These are phyloP conservation scores for Calonectria pteridis DNA, from an alignment of 2,329 filamentous ascomycete genomes.

Conservation along the genomic window DNA sequence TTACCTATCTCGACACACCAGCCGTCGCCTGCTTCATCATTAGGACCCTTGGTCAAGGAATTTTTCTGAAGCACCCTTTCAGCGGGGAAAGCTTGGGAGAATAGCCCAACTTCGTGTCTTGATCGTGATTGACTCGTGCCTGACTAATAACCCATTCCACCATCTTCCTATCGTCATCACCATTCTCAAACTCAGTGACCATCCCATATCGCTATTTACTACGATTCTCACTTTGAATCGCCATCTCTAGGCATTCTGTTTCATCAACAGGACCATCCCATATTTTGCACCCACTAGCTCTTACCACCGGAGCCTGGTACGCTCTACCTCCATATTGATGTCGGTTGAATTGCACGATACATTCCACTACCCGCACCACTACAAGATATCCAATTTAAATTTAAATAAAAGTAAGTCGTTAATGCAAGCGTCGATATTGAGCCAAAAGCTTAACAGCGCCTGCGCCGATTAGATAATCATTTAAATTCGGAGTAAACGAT, in stretches of 20 bases:
- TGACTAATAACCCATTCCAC: constrained; percentile 28
- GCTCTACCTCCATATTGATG: constrained; percentile 64
- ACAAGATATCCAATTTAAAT: constrained; percentile 68
- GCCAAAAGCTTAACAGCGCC: constrained; percentile 37
- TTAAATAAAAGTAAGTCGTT: constrained; percentile 70
- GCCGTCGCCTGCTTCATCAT: constrained; percentile 33
- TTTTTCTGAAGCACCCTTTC: constrained; percentile 38
- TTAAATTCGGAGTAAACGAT: constrained; percentile 38
- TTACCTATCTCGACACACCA: constrained; percentile 33
- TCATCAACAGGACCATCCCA: background rate
- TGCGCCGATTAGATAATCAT: constrained; percentile 28
- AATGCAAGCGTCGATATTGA: constrained; percentile 49
- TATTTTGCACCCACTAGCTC: constrained; percentile 3
- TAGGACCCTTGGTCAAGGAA: constrained; percentile 37
- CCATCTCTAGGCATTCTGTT: background rate
- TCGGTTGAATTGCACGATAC: constrained; percentile 69
- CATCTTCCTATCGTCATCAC: background rate
- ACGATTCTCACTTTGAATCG: background rate
- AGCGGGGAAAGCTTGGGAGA: constrained; percentile 40
- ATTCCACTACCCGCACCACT: constrained; percentile 68
- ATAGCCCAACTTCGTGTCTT: constrained; percentile 41
- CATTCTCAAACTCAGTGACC: constrained; percentile 10
- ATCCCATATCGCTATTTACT: background rate
- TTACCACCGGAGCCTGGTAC: constrained; percentile 40
- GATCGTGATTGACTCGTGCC: constrained; percentile 36